Base-by-base conservation (phyloP, 208 protist genomes). In the Trypanosoma grayi region DNA sequence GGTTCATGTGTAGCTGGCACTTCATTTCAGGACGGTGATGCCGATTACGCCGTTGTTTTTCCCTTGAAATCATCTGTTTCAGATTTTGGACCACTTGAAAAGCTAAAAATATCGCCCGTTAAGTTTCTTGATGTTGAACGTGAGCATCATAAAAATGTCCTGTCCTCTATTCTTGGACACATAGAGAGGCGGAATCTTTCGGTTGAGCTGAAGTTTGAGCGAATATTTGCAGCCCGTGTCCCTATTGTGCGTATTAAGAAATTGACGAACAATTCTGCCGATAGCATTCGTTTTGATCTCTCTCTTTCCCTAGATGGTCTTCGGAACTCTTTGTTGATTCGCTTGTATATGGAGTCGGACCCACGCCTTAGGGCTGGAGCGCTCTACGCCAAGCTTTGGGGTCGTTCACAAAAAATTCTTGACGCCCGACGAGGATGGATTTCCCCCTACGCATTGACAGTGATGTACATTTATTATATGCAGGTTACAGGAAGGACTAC, bases 401-500 rank as follows among this genome's bases (percentile, higher is more conserved):
- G 87, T 6, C 50, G 70, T 39, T 64, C 73, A 43, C 60, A 85
- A 33, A 66, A 73, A 41, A 89, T 94, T 43, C 24, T 94, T 16
- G 82, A 90, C 45, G 76, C 84, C 14, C 66, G 84, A n/a, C 22
- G 66, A 24, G 87, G 87, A 0, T 94, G 82, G 84, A 84, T 94
- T 55, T 94, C 87, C 7, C 75, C 87, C 16, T 94, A 94, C 58
- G 84, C 87, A 0, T 63, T 94, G 11, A 82, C 82, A 44, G 85
- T 94, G 16, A 78, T 92, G 75, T 89, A 90, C 54, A 85, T 94
- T 50, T 79, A 84, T 57, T 94, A 74, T 45, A 83, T 84, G 77
- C 65, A 69, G 33, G 30, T 54, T 20, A 81, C 77, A 10, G 66
- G 62, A 18, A 56, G 75, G 27, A 75, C 73, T 9, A 30, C 16